phyloP scores from a whole-genome alignment of 495 filamentous ascomycete species.

The Aspergillus bertholletiae region DNA sequence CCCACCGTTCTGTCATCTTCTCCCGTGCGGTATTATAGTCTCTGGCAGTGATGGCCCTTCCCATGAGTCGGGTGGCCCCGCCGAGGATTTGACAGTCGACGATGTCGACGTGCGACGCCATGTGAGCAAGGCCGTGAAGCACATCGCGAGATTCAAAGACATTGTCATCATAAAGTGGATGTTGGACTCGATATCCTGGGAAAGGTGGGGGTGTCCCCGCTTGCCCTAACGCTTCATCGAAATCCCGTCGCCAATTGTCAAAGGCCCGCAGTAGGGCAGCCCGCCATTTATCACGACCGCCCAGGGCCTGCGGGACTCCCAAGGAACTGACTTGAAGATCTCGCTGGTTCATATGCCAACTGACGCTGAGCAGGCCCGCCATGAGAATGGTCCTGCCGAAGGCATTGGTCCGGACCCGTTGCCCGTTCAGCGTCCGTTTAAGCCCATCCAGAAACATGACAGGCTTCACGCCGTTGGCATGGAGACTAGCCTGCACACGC shows the following conservation, averaged over 20 bases:
- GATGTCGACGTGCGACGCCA: constrained; percentile 97
- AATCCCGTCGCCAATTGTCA: constrained; percentile 92
- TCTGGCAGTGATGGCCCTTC: constrained; percentile 75
- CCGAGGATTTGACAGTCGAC: constrained; percentile 98
- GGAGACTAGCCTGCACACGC: constrained; percentile 76
- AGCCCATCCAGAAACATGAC: constrained; percentile 89
- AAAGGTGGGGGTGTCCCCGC: constrained; percentile 35
- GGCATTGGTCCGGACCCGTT: constrained; percentile 85
- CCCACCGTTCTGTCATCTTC: constrained; percentile 87
- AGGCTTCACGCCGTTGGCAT: constrained; percentile 79
- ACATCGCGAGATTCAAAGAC: constrained; percentile 85
- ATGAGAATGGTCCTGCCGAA: constrained; percentile 96
- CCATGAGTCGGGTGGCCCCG: constrained; percentile 76
- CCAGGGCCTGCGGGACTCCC: constrained; percentile 72
- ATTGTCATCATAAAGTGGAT: constrained; percentile 61
- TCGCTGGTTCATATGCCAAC: constrained; percentile 97
- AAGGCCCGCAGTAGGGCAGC: constrained; percentile 83
- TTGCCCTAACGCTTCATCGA: constrained; percentile 74
- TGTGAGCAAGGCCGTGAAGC: constrained; percentile 90
- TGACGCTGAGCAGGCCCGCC: constrained; percentile 88
- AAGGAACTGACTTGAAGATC: constrained; percentile 92
- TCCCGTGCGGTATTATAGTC: constrained; percentile 78
- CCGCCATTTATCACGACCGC: constrained; percentile 90
- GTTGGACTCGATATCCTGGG: constrained; percentile 39
- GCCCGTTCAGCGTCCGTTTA: constrained; percentile 82